Base-by-base conservation (phyloP, 768 basidiomycete genomes). In the Dacryopinax primogenitus region DNA sequence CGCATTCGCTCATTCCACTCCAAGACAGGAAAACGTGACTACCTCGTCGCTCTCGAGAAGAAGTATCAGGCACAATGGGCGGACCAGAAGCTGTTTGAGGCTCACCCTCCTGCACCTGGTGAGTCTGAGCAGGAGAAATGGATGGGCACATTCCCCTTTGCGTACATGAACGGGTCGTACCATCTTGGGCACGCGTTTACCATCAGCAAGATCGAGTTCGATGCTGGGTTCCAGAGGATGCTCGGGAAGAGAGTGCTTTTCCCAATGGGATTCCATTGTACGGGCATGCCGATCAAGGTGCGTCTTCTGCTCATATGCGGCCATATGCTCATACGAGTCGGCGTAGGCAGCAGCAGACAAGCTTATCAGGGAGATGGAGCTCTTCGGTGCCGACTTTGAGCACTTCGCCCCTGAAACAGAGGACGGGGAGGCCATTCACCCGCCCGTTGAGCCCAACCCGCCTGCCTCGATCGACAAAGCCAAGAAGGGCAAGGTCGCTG, bases 201-300 rank as follows among this genome's bases (percentile, higher is more conserved):
- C 39, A 91, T 98, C 77, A 92, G 91, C 65, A 99, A 99, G 78
- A 87, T 98, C 74, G 96, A 99, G 74, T 99, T 98, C 71, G 85
- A 86, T 0, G 88, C 95, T 35, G 96, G 96, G 32, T 98, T 90
- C 76, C 86, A 99, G 77, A 82, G 95, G 44, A 86, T 99, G 88
- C 74, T 93, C 68, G 95, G 96, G 63, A 96, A 96, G 78, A 82
- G 90, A 16, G 92, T 88, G 32, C 76, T 99, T 69, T 98, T 97
- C 78, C 96, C 96, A n/a, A 88, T 94, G 72, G 96, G 91, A 61
- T 90, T 96, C 76, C 96, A 99, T 77, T 90, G 89, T 70, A 99
- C 96, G 3, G 96, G 96, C 34, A 89, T 99, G 92, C 96, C 96
- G 37, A 99, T 99, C 81, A 98, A 97, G 84, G 95, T 91, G 67